Percentiles rank a stretch among this genome's conserved stretches.
Evolutionary conservation across 78 protist species (phyloP).

Genomic region (Dictyostelium citrinum): DNA sequence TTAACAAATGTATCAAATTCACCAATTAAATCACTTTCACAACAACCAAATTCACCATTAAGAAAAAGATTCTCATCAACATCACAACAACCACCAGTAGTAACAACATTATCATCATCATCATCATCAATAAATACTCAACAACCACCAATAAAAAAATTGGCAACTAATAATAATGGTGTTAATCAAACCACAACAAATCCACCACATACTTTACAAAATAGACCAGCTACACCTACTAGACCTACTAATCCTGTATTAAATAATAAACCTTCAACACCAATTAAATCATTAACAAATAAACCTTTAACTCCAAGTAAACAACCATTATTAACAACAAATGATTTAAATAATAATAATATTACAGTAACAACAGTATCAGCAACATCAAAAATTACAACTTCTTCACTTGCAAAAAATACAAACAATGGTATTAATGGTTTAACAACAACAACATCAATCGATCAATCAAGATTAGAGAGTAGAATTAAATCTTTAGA

Average conservation of each 20-base stretch:
- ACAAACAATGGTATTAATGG: not conserved
- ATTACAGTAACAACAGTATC: not conserved
- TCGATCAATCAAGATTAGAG: constrained; percentile 26
- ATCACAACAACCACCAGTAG: not conserved
- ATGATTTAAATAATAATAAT: not conserved
- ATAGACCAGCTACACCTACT: constrained; percentile 31
- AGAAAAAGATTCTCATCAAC: constrained; percentile 2
- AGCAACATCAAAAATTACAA: not conserved
- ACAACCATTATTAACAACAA: not conserved
- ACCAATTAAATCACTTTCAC: constrained; percentile 7
- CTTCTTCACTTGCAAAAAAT: not conserved
- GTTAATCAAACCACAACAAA: not conserved
- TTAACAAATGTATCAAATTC: constrained; percentile 1
- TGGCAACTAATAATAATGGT: not conserved
- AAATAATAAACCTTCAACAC: not conserved
- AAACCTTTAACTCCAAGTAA: constrained; percentile 25
- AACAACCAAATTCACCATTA: not conserved
- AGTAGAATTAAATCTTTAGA: constrained; percentile 26
- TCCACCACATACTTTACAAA: not conserved
- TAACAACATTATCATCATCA: not conserved
- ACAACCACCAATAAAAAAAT: not conserved
- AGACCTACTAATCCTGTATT: not conserved
- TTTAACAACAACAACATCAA: not conserved
- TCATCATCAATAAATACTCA: not conserved
- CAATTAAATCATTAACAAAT: not conserved